Evolutionary conservation across 139 green algal genomes (phyloP).

Genomic region (Volvox reticuliferus): DNA sequence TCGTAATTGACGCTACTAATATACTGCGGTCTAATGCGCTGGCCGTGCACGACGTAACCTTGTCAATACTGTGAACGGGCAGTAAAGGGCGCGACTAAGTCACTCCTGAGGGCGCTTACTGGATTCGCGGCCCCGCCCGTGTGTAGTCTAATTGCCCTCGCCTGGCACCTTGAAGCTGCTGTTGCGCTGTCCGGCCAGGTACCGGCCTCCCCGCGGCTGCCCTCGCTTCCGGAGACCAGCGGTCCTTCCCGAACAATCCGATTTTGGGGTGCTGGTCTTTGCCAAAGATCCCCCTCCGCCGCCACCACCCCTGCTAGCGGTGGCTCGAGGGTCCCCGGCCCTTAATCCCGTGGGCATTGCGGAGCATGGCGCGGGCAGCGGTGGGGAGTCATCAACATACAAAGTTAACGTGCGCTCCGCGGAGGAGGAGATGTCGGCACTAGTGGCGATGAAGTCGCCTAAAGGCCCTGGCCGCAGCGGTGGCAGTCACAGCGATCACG

Average conservation of each 20-base stretch:
- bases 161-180: too few species aligned
- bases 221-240: neutral
- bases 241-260: neutral
- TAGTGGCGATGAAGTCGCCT: neutral
- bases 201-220: conserved; percentile 17
- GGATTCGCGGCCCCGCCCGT: too few species aligned
- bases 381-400: neutral
- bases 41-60: too few species aligned
- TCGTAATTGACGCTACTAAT: too few species aligned
- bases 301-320: neutral
- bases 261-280: conserved; percentile 40
- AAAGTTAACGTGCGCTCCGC: neutral
- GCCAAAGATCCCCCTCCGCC: conserved; percentile 15
- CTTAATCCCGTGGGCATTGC: too few species aligned
- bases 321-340: neutral
- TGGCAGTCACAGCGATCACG: too few species aligned
- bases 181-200: neutral
- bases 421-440: neutral
- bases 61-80: too few species aligned
- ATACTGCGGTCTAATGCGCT: too few species aligned
- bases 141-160: too few species aligned
- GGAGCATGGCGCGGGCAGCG: neutral
- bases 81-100: too few species aligned
- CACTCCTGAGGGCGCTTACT: too few species aligned
- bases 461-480: neutral